Percentiles rank a stretch among this genome's conserved stretches.
Conservation (phyloP, 345 rosid species). For the Streptanthus diversifolius region DNA sequence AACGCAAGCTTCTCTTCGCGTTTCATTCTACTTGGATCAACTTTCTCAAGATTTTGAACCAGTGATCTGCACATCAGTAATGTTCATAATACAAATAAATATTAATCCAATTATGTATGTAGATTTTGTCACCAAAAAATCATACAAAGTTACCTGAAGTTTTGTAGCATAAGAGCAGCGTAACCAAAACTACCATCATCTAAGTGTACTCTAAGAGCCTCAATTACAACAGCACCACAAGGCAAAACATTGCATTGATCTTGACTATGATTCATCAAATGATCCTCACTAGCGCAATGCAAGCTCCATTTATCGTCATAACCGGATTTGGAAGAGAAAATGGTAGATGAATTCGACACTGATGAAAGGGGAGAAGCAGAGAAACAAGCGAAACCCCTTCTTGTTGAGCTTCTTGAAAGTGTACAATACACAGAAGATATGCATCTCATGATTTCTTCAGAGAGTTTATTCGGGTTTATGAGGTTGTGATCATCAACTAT, state of each 20-base stretch:
- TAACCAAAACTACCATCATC: slow-evolving; percentile 59
- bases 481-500: slow-evolving; percentile 24
- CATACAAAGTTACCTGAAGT: slow-evolving; percentile 52
- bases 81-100: neutral
- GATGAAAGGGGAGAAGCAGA: slow-evolving; percentile 67
- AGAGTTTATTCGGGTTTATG: slow-evolving; percentile 56
- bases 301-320: slow-evolving; percentile 55
- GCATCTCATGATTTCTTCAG: slow-evolving; percentile 75
- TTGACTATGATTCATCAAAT: slow-evolving; percentile 35
- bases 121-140: neutral
- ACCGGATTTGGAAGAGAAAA: slow-evolving; percentile 65
- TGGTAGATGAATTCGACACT: slow-evolving; percentile 58
- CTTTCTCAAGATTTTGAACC: slow-evolving; percentile 69
- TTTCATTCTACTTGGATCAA: slow-evolving; percentile 73
- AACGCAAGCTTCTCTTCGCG: slow-evolving; percentile 93
- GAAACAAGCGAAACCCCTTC: slow-evolving; percentile 27
- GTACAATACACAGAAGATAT: slow-evolving; percentile 79
- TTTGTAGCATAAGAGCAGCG: slow-evolving; percentile 57
- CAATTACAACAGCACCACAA: slow-evolving; percentile 41
- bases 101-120: neutral
- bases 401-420: slow-evolving; percentile 40
- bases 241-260: slow-evolving; percentile 45
- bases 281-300: slow-evolving; percentile 45
- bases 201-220: slow-evolving; percentile 53
- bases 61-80: slow-evolving; percentile 48